These are phyloP conservation scores for Emmonsiellopsis sp. DNA, from an alignment of 2,329 filamentous ascomycete species.

Conservation along the genomic window DNA sequence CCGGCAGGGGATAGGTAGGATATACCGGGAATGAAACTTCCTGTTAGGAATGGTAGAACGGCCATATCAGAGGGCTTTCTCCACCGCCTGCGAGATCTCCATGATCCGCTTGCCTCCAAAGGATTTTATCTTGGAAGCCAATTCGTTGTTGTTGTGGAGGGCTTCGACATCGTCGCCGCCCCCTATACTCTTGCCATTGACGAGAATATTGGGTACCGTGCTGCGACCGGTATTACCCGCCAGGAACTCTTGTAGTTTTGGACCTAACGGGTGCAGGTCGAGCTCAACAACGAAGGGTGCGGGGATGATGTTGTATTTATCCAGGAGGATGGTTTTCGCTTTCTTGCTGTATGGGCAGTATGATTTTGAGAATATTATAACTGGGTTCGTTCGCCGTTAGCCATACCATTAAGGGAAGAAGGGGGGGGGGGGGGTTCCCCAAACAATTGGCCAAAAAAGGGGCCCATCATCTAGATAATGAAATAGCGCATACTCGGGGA, in stretches of 20 bases:
- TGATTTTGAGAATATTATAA: conserved; percentile 92
- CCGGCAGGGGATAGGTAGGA: too few species aligned
- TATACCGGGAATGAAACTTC: too few species aligned
- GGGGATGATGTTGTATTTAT: conserved; percentile 75
- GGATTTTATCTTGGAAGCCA: conserved; percentile 62
- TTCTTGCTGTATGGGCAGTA: conserved; percentile 81
- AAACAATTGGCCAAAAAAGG: background rate
- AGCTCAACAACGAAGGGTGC: conserved; percentile 83
- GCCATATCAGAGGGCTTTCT: conserved; percentile 4
- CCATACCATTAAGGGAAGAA: conserved; percentile 1
- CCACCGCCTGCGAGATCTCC: conserved; percentile 21
- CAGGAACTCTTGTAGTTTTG: conserved; percentile 61
- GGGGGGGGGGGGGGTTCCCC: background rate
- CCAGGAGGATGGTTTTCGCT: conserved; percentile 75
- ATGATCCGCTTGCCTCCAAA: conserved; percentile 61
- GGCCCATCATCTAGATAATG: background rate
- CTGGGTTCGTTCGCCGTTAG: conserved; percentile 33
- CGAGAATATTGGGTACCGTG: conserved; percentile 86
- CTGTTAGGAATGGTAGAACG: background rate
- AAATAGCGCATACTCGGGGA: conserved; percentile 59
- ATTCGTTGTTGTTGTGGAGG: conserved; percentile 55
- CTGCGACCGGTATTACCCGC: conserved; percentile 63
- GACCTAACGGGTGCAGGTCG: conserved; percentile 68
- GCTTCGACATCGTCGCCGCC: conserved; percentile 77
- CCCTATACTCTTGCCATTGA: conserved; percentile 81